Conservation (phyloP, 495 filamentous ascomycete species). For the Achaetomiella virescens region DNA sequence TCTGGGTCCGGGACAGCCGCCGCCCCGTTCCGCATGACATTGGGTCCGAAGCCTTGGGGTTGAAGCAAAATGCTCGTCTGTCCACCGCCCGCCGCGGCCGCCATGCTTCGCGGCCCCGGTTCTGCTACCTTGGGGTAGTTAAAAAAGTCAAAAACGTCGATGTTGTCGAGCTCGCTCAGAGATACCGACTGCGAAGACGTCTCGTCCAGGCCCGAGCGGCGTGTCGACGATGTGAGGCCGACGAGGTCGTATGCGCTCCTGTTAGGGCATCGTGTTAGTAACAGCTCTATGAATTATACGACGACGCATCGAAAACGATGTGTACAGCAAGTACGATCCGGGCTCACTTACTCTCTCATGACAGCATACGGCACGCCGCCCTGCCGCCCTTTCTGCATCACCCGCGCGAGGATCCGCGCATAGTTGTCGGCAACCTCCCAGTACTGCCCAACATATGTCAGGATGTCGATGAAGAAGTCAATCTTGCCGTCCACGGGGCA, state of each 20-base stretch:
- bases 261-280: background rate
- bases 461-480: conserved; percentile 1
- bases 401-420: background rate
- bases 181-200: background rate
- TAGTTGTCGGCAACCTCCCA: background rate
- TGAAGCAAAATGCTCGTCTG: background rate
- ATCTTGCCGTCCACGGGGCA: background rate
- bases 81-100: background rate
- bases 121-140: background rate
- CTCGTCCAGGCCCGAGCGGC: background rate
- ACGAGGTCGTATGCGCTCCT: background rate
- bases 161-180: background rate
- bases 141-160: conserved; percentile 1
- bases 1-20: background rate
- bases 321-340: background rate
- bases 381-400: background rate
- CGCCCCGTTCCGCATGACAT: background rate
- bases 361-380: background rate
- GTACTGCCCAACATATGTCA: background rate
- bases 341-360: background rate
- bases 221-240: background rate
- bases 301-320: background rate
- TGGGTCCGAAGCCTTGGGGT: background rate
- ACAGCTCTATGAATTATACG: background rate
- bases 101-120: background rate